Percentiles rank a stretch among this genome's conserved stretches.
Evolutionary conservation across 192 early-diverging fungal species (phyloP).

Genomic region (Mortierella antarctica): DNA sequence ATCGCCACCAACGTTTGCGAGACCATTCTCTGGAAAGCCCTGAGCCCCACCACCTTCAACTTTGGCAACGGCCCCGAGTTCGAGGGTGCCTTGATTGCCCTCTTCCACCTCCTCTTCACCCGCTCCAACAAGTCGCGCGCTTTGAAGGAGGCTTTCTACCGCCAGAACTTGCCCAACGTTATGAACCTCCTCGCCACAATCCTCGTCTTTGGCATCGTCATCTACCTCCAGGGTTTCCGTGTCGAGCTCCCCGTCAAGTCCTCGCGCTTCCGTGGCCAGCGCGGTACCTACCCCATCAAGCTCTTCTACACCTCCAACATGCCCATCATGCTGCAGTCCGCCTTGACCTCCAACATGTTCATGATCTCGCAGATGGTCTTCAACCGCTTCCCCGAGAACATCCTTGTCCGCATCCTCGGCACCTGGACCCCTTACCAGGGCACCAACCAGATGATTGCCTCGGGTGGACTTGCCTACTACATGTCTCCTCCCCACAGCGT

Average conservation of each 20-base stretch:
- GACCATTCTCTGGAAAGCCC: constrained; percentile 99
- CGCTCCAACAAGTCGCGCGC: constrained; percentile 97
- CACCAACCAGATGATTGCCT: constrained; percentile 94
- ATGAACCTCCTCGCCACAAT: constrained; percentile 93
- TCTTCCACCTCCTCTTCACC: constrained; percentile 95
- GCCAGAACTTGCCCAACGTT: constrained; percentile 86
- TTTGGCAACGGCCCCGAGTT: constrained; percentile 98
- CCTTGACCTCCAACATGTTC: constrained; percentile 96
- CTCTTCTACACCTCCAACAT: constrained; percentile 99
- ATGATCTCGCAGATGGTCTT: constrained; percentile 99
- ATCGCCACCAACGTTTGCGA: constrained; percentile 99
- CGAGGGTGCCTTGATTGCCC: constrained; percentile 95
- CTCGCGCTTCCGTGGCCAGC: constrained; percentile 94
- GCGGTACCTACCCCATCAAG: constrained; percentile 99
- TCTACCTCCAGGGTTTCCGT: constrained; percentile 99
- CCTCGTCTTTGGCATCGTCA: constrained; percentile 87
- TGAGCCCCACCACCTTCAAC: constrained; percentile 97
- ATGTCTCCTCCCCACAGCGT: constrained; percentile 96
- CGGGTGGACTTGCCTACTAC: constrained; percentile 96
- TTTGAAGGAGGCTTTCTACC: constrained; percentile 97
- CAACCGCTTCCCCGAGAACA: constrained; percentile 97
- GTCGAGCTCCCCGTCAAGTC: constrained; percentile 99
- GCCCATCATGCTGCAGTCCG: constrained; percentile 99
- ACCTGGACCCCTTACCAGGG: constrained; percentile 97
- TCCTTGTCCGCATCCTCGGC: constrained; percentile 92